Evolutionary conservation across 2,329 filamentous ascomycete species (phyloP), one percentile per base, ranked within the genome.

Genomic region (Aspergillus fischeri): DNA sequence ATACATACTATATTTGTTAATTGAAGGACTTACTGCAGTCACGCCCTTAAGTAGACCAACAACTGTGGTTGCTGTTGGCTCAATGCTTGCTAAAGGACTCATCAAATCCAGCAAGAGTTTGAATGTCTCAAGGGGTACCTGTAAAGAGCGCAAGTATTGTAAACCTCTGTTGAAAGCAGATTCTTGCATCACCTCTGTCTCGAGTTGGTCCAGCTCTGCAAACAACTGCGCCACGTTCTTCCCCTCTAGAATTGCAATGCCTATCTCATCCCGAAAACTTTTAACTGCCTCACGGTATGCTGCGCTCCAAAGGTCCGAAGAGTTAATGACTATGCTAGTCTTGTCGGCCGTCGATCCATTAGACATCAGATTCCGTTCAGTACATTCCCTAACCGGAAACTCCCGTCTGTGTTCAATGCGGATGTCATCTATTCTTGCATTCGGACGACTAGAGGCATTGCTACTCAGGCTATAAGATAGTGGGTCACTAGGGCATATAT

Each of bases 31-130:
- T 60, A 70, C 68, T 55, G 59, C 63, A 41, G 63, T 67, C 52
- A 69, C 63, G 52, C 63, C 58, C 53, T 58, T 60, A 51, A 69
- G 58, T 41, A 67, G 62, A 49, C 65, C 65, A 60, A 67, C 53
- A 52, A 65, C 66, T 17, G 63, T 62, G 45, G 60, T 42, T 48
- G 60, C 56, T 57, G 58, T 64, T 32, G 63, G 65, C 49, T 69
- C 63, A 51, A 73, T 55, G 55, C 41, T 70, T 59, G 60, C 69
- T 62, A 71, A 65, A 58, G 71, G 69, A 64, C 53, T 67, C 52
- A 65, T 59, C 38, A 64, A 41, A 28, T 64, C 63, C 49, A 63
- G 57, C 50, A 53, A 58, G 29, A 56, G 51, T 52, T 63, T 63
- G 49, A 63, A 60, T 42, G 27, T 60, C 45, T 59, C 44, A 29